Conservation (phyloP, 2,329 filamentous ascomycete species). For the Sporothrix inflata region DNA sequence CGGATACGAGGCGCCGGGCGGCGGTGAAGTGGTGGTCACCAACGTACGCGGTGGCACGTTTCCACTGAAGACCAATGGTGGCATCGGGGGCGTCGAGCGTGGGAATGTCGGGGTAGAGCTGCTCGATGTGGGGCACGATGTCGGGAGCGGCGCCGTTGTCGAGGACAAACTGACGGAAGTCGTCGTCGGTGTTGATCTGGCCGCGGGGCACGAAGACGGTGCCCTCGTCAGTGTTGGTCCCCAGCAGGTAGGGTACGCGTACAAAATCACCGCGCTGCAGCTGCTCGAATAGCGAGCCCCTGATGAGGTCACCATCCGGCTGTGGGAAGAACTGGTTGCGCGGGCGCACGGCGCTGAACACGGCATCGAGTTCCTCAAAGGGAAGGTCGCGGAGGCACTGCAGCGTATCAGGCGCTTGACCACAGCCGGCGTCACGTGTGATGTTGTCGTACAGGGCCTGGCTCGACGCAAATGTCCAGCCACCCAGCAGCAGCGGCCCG, state of each 20-base stretch:
- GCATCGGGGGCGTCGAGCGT: background rate
- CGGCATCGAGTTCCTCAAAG: background rate
- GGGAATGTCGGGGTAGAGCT: background rate
- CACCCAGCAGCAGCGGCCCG: background rate
- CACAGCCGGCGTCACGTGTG: background rate
- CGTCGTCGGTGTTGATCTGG: constrained; percentile 5
- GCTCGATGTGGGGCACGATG: background rate
- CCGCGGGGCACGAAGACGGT: background rate
- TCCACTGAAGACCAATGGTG: background rate
- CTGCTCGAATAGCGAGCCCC: background rate
- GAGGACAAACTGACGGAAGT: background rate
- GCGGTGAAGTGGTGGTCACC: background rate
- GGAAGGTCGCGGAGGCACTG: background rate
- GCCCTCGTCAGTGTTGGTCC: constrained; percentile 55
- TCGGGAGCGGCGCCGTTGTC: background rate
- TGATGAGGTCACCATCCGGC: background rate
- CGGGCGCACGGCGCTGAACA: background rate
- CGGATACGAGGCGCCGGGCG: background rate
- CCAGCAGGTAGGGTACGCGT: constrained; percentile 50
- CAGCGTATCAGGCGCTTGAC: background rate
- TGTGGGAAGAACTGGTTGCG: background rate
- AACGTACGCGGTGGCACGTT: background rate
- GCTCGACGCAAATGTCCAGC: constrained; percentile 1
- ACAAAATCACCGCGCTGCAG: constrained; percentile 41
- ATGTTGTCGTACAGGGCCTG: constrained; percentile 4